Evolutionary conservation across 2,329 filamentous ascomycete genomes (phyloP).

Genomic region (Fusarium odoratissimum): DNA sequence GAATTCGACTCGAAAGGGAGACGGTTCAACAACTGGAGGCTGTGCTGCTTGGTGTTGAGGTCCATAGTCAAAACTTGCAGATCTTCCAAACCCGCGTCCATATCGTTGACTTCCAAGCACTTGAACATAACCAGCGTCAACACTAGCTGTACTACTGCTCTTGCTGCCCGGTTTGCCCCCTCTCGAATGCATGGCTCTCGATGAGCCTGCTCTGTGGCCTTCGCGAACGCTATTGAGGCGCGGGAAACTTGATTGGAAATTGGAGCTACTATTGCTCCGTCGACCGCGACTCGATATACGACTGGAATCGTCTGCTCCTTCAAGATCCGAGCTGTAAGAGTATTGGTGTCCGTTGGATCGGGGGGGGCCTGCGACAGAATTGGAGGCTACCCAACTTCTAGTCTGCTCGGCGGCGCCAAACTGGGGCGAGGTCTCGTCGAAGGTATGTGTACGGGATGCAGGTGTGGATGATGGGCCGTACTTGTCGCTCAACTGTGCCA

Average conservation of each 20-base stretch:
- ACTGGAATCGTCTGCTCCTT: conserved; percentile 66
- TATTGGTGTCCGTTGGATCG: conserved; percentile 53
- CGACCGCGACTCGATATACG: conserved; percentile 69
- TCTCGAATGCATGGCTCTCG: conserved; percentile 60
- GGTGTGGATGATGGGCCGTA: conserved; percentile 34
- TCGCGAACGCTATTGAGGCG: conserved; percentile 73
- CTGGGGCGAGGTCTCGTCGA: conserved; percentile 43
- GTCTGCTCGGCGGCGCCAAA: conserved; percentile 49
- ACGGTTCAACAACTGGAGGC: conserved; percentile 41
- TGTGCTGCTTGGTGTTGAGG: conserved; percentile 54
- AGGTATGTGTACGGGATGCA: conserved; percentile 44
- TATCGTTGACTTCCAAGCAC: conserved; percentile 69
- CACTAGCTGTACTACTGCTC: conserved; percentile 75
- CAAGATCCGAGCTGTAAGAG: conserved; percentile 72
- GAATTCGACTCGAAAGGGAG: conserved; percentile 62
- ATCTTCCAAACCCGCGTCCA: conserved; percentile 65
- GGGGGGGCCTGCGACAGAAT: conserved; percentile 36
- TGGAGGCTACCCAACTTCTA: conserved; percentile 47
- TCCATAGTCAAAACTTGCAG: conserved; percentile 80
- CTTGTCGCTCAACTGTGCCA: conserved; percentile 55
- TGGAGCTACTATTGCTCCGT: conserved; percentile 85
- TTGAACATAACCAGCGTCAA: conserved; percentile 72
- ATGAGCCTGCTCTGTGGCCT: conserved; percentile 52
- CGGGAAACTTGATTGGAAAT: conserved; percentile 69
- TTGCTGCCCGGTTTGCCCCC: conserved; percentile 76